Base-by-base conservation (phyloP, 2,329 filamentous ascomycete species). In the Davidsoniella virescens region DNA sequence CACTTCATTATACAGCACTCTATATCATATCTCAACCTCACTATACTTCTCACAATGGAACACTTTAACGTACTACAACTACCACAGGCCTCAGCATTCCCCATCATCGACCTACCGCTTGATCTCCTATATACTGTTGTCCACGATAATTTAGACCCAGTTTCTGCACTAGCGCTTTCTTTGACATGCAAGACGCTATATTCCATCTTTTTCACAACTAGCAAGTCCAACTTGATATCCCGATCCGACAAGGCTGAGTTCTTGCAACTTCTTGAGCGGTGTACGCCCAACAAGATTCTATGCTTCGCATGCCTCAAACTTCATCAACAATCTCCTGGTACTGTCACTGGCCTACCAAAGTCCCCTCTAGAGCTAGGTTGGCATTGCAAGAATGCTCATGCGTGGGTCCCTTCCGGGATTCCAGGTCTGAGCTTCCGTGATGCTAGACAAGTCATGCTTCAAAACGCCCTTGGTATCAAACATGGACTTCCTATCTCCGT, bases 351-450 rank as follows among this genome's bases (percentile, higher is more conserved):
- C n/a, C 43, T 47, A 20, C 52, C 52, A 14, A 39, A 37, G 3
- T 50, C 47, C 9, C 44, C 48, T 12, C 29, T 53, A 12, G 52
- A 53, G 16, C 38, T 53, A 12, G 52, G 52, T 6, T 47, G 52
- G 47, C 37, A 42, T 20, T 53, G 52, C 47, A 29, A 33, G n/a
- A 44, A 43, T 16, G 41, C 37, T 26, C 41, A 50, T 44, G 44
- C 52, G 18, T 53, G 52, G 52, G 36, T 36, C 29, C 52, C 52
- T 4, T 47, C 45, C 10, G 48, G 43, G 2, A 40, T 23, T 3
- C 38, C n/a, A 12, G 52, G 52, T 1, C 10, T 53, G 9, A 47
- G 42, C 9, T 53, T 53, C 48, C 48, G 43, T 7, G 52, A 53
- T 20, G 52, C 48, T 8, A 39, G 52, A 12, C 33, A 40, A 38